Evolutionary conservation across 441 rosid species (phyloP), one percentile per base, ranked within the genome.

Genomic region (Bocquillonia castaneifolia): DNA sequence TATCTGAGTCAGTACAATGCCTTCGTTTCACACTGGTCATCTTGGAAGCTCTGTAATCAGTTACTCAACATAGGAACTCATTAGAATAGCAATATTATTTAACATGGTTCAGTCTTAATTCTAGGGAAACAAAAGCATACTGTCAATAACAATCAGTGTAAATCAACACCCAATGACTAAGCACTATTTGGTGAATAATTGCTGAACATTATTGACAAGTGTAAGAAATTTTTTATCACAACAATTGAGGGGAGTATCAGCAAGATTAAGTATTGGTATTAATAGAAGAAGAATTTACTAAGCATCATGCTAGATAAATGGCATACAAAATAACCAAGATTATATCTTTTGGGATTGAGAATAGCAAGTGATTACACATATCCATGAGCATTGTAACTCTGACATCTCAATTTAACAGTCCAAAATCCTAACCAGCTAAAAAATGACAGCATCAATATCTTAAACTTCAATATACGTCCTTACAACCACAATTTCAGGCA

Each of bases 1-100:
- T 83, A 80, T 93, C 98, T 61, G 90, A 85, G 76, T 83, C 94
- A 75, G 84, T 76, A 85, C 74, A 72, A 74, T 77, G 71, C 83
- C 90, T 91, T 80, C 92, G 86, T 87, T 91, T 91, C 78, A 88
- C 81, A 85, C 95, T 96, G 81, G 96, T 90, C 98, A 91, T 93
- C 93, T 93, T 82, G 91, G 67, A 79, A 76, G 57, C 83, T 84
- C 94, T 88, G 95, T 85, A 80, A 85, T 81, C 69, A 82, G 84
- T 83, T 85, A 80, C 98, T 90, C 86, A 77, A 79, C 81, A 86
- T 70, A 81, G 72, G 83, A 85, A 80, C 70, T 68, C 63, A 84
- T 89, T 67, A 88, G 88, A 81, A 82, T 55, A 77, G 36, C 70
- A 69, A 31, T 39, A 69, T 57, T 71, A 66, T 29, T n/a, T 40